These are phyloP conservation scores for Erigeron philadelphicus DNA, from an alignment of 140 eudicot species.

Conservation along the genomic window DNA sequence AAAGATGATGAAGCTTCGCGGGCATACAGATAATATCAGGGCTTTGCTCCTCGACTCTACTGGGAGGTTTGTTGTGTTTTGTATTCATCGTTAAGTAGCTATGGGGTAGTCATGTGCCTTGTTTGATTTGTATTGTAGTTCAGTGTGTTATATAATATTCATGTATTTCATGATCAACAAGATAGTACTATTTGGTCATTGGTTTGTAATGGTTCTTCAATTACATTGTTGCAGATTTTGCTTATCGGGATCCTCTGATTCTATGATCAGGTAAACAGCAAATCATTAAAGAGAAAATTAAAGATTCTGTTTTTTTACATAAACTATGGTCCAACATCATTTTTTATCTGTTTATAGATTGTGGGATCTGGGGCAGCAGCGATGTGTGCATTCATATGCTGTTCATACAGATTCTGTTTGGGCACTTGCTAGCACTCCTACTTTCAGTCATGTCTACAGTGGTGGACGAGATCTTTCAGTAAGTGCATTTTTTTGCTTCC, in stretches of 20 bases:
- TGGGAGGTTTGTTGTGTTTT: constrained; percentile 59
- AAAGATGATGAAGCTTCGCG: constrained; percentile 93
- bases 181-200: not conserved
- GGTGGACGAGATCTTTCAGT: constrained; percentile 97
- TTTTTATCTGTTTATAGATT: constrained; percentile 38
- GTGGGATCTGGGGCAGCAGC: constrained; percentile 99
- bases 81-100: not conserved
- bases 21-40: constrained; percentile 93
- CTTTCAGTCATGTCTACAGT: constrained; percentile 93
- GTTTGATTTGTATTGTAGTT: not conserved
- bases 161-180: constrained; percentile 10
- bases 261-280: constrained; percentile 80
- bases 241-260: constrained; percentile 95
- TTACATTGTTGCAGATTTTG: constrained; percentile 61
- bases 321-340: constrained; percentile 12
- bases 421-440: constrained; percentile 96
- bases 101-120: constrained; percentile 1
- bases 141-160: not conserved
- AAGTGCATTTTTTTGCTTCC: constrained; percentile 31
- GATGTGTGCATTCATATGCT: constrained; percentile 94
- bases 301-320: too few relatives aligned
- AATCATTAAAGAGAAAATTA: not conserved
- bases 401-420: constrained; percentile 99
- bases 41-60: constrained; percentile 80
- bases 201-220: constrained; percentile 14